These are phyloP conservation scores for Acarospora socialis DNA, from an alignment of 2,329 filamentous ascomycete species.

Conservation along the genomic window DNA sequence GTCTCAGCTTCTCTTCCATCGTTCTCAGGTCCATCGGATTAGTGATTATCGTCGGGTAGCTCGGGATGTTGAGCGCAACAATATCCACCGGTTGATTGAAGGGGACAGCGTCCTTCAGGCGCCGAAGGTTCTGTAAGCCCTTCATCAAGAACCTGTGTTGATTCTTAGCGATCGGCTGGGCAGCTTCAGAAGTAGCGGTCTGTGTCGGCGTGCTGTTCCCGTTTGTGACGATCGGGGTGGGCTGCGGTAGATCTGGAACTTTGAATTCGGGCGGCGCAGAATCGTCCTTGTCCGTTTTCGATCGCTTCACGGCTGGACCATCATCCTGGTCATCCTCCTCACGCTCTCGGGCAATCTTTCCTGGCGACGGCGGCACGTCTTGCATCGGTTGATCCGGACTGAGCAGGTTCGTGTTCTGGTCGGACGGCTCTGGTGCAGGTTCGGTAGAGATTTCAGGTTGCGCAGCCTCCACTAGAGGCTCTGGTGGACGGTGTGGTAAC, in stretches of 20 bases:
- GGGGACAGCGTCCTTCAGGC: conserved; percentile 63
- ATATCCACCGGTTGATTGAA: conserved; percentile 68
- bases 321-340: conserved; percentile 53
- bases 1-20: conserved; percentile 68
- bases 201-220: conserved; percentile 14
- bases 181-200: conserved; percentile 9
- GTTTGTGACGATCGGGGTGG: conserved; percentile 21
- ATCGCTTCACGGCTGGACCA: conserved; percentile 23
- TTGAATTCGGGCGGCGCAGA: conserved; percentile 30
- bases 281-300: conserved; percentile 51
- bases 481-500: conserved; percentile 22
- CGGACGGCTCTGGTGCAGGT: conserved; percentile 12
- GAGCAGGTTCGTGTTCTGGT: conserved; percentile 1
- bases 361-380: conserved; percentile 34
- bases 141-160: conserved; percentile 30
- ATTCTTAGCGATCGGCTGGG: conserved; percentile 24
- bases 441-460: conserved; percentile 13
- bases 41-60: conserved; percentile 56
- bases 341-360: conserved; percentile 58
- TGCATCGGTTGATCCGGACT: conserved; percentile 34
- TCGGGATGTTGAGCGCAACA: conserved; percentile 60
- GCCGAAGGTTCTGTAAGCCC: conserved; percentile 47
- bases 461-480: conserved; percentile 7
- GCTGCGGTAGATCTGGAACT: conserved; percentile 28
- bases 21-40: conserved; percentile 73